A percentile compares a stretch with the other conserved stretches of the same genome.
These are phyloP conservation scores for Penicillium paxilli DNA, from an alignment of 495 filamentous ascomycete genomes.

Conservation along the genomic window DNA sequence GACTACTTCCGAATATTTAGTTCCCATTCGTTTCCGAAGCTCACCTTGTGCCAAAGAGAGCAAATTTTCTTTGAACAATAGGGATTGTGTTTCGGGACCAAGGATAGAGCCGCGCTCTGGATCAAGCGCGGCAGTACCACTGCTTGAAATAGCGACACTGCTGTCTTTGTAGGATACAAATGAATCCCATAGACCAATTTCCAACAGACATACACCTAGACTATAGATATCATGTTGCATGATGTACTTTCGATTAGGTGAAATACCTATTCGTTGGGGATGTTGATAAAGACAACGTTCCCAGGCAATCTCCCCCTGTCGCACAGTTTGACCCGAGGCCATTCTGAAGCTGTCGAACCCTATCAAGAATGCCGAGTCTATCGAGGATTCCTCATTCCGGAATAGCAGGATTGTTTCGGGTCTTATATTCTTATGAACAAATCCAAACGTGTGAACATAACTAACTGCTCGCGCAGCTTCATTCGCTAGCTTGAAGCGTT, in stretches of 20 bases:
- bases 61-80: neutral
- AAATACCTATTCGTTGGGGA: slow-evolving; percentile 49
- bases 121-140: neutral
- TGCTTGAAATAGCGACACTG: neutral
- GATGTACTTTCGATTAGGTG: slow-evolving; percentile 38
- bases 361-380: slow-evolving; percentile 33
- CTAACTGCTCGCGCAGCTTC: slow-evolving; percentile 36
- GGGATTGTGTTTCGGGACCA: neutral
- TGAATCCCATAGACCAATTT: slow-evolving; percentile 59
- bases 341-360: slow-evolving; percentile 46
- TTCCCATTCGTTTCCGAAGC: slow-evolving; percentile 51
- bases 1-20: slow-evolving; percentile 48
- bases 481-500: slow-evolving; percentile 28
- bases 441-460: slow-evolving; percentile 38
- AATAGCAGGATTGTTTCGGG: slow-evolving; percentile 43
- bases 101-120: neutral
- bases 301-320: slow-evolving; percentile 40
- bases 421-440: slow-evolving; percentile 50
- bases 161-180: slow-evolving; percentile 28
- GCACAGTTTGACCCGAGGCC: slow-evolving; percentile 37
- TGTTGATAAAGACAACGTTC: slow-evolving; percentile 58
- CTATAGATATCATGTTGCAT: slow-evolving; percentile 71
- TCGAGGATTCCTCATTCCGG: slow-evolving; percentile 4
- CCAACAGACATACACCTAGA: slow-evolving; percentile 60
- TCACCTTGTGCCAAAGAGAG: slow-evolving; percentile 26